Evolutionary conservation across 352 stramenopile species (phyloP), one percentile per base, ranked within the genome.

Genomic region (Phytophthora litchii): DNA sequence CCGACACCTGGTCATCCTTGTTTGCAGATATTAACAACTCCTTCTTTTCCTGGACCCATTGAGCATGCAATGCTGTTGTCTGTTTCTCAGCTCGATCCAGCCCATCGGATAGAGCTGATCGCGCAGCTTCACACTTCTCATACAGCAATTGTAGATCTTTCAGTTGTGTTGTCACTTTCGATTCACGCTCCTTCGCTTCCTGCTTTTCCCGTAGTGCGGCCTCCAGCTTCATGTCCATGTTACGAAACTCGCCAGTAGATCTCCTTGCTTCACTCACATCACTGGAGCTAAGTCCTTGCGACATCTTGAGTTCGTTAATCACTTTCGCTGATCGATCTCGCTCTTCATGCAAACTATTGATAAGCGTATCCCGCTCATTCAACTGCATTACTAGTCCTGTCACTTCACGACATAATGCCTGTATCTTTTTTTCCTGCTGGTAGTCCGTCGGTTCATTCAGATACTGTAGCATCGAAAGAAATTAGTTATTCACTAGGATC

Each of bases 31-130:
- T 19, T 6, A 79, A 16, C 41, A 89, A 40, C 41, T 80, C 59
- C 2, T 72, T 59, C 60, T 89, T 92, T 60, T 90, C 83, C 32
- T 83, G 59, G 2, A 77, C 61, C 78, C 78, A 92, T 34, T 90
- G 74, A 1, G 70, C 69, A 45, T 87, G 79, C 9, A 88, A 52
- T 12, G 63, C 66, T 2, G 66, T 75, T 1, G 86, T 67, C 27
- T 92, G 75, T 32, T 86, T 27, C 42, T 92, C 75, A 16, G 72
- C 78, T 41, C 69, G 61, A 41, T 81, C 67, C 2, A 92, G 50
- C 6, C 73, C 74, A 4, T 69, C 67, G 0, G 73, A 73, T 4
- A 92, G 48, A 20, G 72, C 74, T 4, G 58, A 41, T 4, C 78
- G 70, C 29, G 85, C 65, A 12, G 67, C 41, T 38, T 88, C 70